Evolutionary conservation across 2,329 filamentous ascomycete genomes (phyloP), one percentile per base, ranked within the genome.

Genomic region (Fusarium heterosporum): DNA sequence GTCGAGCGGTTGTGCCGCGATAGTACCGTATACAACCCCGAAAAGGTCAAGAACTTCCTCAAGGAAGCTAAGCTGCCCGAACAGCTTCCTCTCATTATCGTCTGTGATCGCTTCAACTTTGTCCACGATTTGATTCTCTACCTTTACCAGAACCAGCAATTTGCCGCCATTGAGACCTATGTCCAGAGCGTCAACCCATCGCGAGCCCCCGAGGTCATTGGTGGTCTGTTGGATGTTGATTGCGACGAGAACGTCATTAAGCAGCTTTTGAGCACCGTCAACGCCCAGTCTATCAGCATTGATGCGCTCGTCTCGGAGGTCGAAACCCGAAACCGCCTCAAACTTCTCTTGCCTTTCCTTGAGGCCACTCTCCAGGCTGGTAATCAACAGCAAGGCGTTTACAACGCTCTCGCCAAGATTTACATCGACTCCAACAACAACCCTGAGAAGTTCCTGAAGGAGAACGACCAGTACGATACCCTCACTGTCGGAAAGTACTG

Each of bases 371-470:
- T 99, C 46, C 90, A 93, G 48, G 88, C 90, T 50, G 96, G 96
- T 42, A 97, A 97, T 81, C 92, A 97, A 78, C 94, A 99, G 79
- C 93, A 97, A 78, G 96, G 95, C 42, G 92, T 99, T 17, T 98
- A 92, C 85, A 98, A 99, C 71, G 96, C 96, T 8, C 86, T 99
- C 29, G 96, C 96, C 50, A 99, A 99, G 87, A 99, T 99, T 72
- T 99, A 99, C 82, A 99, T 99, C 59, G 96, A 99, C 80, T 93
- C 89, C 71, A 99, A 99, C 85, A 97, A 97, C 82, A 93, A 97
- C 77, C 96, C 96, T 0, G 96, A 99, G 85, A 92, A 93, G 76
- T 99, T 99, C 84, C 83, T 99, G 51, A 97, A 96, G 83, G 93
- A 97, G 81, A 99, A 99, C 76, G 93, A 97, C 74, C 89, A 96